A percentile compares a stretch with the other conserved stretches of the same genome.
Evolutionary conservation across 192 early-diverging fungal genomes (phyloP).

Genomic region (Backusella mclennaniae): DNA sequence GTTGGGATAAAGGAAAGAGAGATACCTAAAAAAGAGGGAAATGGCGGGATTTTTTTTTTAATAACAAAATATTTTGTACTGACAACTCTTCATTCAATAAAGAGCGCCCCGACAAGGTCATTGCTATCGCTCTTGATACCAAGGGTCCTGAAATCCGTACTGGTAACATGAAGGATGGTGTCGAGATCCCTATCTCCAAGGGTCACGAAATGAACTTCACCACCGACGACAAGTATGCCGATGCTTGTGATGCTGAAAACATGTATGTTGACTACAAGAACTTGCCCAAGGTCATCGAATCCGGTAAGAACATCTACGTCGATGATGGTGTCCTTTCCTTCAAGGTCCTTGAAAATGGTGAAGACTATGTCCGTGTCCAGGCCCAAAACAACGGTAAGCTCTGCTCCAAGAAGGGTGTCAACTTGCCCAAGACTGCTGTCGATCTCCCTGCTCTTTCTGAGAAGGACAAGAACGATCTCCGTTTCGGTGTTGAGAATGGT

Average conservation of each 20-base stretch:
- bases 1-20: background rate
- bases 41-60: background rate
- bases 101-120: constrained; percentile 41
- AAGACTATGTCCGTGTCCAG: constrained; percentile 54
- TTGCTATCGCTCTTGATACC: constrained; percentile 79
- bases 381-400: constrained; percentile 79
- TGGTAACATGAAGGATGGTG: constrained; percentile 60
- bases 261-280: constrained; percentile 79
- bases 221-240: constrained; percentile 58
- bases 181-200: constrained; percentile 59
- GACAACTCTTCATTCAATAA: background rate
- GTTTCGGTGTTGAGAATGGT: constrained; percentile 85
- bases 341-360: constrained; percentile 71
- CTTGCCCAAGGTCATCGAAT: constrained; percentile 63
- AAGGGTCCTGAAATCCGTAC: constrained; percentile 82
- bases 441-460: constrained; percentile 88
- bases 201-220: constrained; percentile 72
- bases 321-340: constrained; percentile 96
- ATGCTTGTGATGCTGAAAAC: constrained; percentile 50
- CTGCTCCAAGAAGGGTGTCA: constrained; percentile 89
- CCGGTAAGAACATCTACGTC: constrained; percentile 74
- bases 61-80: background rate
- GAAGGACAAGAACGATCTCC: constrained; percentile 85
- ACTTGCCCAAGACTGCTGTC: constrained; percentile 82
- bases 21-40: background rate